phyloP scores from a whole-genome alignment of 2,329 filamentous ascomycete genomes.

The Zalaria sp. region DNA sequence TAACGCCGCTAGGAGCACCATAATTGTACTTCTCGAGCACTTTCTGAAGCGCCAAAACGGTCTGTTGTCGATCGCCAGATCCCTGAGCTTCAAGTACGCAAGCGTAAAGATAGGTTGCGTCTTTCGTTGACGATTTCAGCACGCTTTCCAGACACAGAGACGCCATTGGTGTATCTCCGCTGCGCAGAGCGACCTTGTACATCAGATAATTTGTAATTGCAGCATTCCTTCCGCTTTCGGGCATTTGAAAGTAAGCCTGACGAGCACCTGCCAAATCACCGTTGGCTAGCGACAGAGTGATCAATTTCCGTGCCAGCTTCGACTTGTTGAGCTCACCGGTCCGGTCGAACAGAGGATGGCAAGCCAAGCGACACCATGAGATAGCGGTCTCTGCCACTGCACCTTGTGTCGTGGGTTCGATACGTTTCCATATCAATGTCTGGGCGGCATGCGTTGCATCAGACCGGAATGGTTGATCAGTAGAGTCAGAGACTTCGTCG shows the following conservation, averaged over 20 bases:
- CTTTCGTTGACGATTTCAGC: conserved; percentile 35
- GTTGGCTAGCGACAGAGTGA: conserved; percentile 52
- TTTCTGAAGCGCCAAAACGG: conserved; percentile 43
- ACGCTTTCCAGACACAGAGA: conserved; percentile 49
- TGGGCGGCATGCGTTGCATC: conserved; percentile 54
- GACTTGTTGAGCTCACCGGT: conserved; percentile 51
- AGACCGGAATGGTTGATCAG: conserved; percentile 36
- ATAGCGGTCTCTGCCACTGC: conserved; percentile 42
- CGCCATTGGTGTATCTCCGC: conserved; percentile 41
- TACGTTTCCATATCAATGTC: conserved; percentile 65
- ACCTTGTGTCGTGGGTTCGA: conserved; percentile 46
- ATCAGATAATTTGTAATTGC: conserved; percentile 58
- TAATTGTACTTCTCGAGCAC: conserved; percentile 44
- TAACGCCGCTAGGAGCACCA: conserved; percentile 31
- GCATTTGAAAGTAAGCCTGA: conserved; percentile 45
- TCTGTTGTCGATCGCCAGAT: conserved; percentile 45
- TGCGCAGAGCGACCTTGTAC: conserved; percentile 56
- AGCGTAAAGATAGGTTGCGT: conserved; percentile 57
- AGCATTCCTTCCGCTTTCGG: conserved; percentile 42
- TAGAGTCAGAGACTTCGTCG: conserved; percentile 30
- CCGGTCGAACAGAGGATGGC: conserved; percentile 52
- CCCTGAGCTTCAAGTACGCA: conserved; percentile 67
- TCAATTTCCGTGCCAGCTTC: conserved; percentile 60
- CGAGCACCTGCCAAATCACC: conserved; percentile 41
- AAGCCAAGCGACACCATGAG: conserved; percentile 57